Conservation (phyloP, 108 stramenopile genomes). For the Pelagomonas calceolata region DNA sequence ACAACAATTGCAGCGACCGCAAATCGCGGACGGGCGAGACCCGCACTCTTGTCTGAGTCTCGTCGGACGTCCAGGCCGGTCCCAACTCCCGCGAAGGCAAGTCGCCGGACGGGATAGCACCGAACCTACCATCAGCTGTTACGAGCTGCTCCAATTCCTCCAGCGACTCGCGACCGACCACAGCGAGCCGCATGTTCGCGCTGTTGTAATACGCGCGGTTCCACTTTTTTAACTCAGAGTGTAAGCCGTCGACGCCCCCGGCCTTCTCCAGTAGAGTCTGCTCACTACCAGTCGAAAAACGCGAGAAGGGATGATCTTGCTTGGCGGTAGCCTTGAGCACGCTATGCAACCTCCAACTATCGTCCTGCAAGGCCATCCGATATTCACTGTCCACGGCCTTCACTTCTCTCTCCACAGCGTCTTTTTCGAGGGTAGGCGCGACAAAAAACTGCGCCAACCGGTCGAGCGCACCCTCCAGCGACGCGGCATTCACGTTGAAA, state of each 20-base stretch:
- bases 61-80: not conserved
- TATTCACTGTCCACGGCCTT: slow-evolving; percentile 92
- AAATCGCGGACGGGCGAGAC: slow-evolving; percentile 73
- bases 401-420: slow-evolving; percentile 78
- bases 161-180: slow-evolving; percentile 65
- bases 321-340: slow-evolving; percentile 56
- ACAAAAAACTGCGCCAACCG: slow-evolving; percentile 90
- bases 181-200: slow-evolving; percentile 69
- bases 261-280: slow-evolving; percentile 62
- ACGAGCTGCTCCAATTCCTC: slow-evolving; percentile 63
- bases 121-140: slow-evolving; percentile 49
- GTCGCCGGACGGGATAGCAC: slow-evolving; percentile 34
- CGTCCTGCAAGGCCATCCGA: slow-evolving; percentile 74
- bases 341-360: slow-evolving; percentile 79
- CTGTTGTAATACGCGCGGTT: slow-evolving; percentile 61
- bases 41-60: slow-evolving; percentile 41
- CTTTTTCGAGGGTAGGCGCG: slow-evolving; percentile 70
- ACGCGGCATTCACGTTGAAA: slow-evolving; percentile 63
- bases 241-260: slow-evolving; percentile 30
- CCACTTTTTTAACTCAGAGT: slow-evolving; percentile 46
- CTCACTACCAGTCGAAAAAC: slow-evolving; percentile 89
- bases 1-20: slow-evolving; percentile 68
- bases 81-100: not conserved
- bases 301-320: slow-evolving; percentile 42
- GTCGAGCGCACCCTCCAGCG: slow-evolving; percentile 73